A percentile compares a stretch with the other conserved stretches of the same genome.
phyloP scores from a whole-genome alignment of 2,329 filamentous ascomycete species.

The Xylariomycetidae sp. region DNA sequence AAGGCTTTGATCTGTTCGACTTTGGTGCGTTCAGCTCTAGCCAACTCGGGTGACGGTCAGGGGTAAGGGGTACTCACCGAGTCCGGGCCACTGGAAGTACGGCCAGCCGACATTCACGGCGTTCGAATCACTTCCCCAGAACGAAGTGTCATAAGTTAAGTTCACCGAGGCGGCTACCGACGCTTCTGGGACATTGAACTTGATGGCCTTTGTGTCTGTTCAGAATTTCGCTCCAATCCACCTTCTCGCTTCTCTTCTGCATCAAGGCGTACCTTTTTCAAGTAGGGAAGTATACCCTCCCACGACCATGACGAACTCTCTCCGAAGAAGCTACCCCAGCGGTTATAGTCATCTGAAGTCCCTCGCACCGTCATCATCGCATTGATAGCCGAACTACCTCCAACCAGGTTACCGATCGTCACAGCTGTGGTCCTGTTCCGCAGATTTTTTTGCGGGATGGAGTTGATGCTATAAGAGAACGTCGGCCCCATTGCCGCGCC shows the following conservation, averaged over 20 bases:
- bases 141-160: constrained; percentile 28
- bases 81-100: constrained; percentile 32
- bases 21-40: no score
- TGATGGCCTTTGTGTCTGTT: constrained; percentile 9
- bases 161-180: constrained; percentile 21
- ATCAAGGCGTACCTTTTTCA: constrained; percentile 28
- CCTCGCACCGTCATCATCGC: constrained; percentile 25
- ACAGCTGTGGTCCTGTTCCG: constrained; percentile 17
- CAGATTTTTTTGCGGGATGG: constrained; percentile 20
- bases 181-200: constrained; percentile 18
- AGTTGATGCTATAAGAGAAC: constrained; percentile 22
- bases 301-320: constrained; percentile 25
- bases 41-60: no score
- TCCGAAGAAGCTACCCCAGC: constrained; percentile 29
- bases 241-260: no score
- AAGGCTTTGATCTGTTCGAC: constrained; percentile 33
- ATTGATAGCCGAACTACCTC: constrained; percentile 25
- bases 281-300: constrained; percentile 27
- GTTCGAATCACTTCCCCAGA: constrained; percentile 34
- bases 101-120: constrained; percentile 34
- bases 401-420: constrained; percentile 20
- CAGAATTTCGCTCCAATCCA: not conserved
- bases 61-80: constrained; percentile 17
- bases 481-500: constrained; percentile 16
- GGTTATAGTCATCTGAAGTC: constrained; percentile 26